Conservation (phyloP, 2,329 filamentous ascomycete species). For the Diaporthe destruens region DNA sequence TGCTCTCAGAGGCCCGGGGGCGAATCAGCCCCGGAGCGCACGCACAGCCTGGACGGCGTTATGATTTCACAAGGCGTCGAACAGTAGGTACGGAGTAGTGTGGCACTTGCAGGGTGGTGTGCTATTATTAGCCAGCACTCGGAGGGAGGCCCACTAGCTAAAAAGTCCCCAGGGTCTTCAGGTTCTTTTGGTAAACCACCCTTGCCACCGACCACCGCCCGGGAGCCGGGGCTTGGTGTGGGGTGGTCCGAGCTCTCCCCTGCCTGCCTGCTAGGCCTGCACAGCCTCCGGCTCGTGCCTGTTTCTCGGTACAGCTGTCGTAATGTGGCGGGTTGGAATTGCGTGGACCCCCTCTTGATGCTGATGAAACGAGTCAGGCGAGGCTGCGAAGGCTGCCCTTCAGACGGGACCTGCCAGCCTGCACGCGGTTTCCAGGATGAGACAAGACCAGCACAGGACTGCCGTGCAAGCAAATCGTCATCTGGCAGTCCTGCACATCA, state of each 20-base stretch:
- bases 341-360: constrained; percentile 14
- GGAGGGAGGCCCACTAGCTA: constrained; percentile 32
- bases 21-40: not conserved
- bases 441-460: constrained; percentile 25
- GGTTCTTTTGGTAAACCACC: too few species aligned
- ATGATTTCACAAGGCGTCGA: not conserved
- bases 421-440: not conserved
- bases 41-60: constrained; percentile 25
- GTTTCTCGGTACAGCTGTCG: constrained; percentile 3
- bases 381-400: constrained; percentile 5
- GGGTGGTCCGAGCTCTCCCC: constrained; percentile 29
- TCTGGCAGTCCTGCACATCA: not conserved
- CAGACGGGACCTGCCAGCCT: constrained; percentile 2
- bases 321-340: constrained; percentile 35
- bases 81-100: not conserved
- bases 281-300: constrained; percentile 24
- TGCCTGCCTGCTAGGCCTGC: constrained; percentile 8
- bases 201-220: not conserved
- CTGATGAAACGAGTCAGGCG: constrained; percentile 31
- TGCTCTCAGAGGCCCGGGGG: not conserved
- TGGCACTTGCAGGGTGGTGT: not conserved
- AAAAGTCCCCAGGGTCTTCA: not conserved
- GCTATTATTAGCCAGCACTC: constrained; percentile 19
- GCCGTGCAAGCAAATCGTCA: constrained; percentile 17
- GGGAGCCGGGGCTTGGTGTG: not conserved